Base-by-base conservation (phyloP, 208 protist genomes). In the Trypanosoma conorhini region DNA sequence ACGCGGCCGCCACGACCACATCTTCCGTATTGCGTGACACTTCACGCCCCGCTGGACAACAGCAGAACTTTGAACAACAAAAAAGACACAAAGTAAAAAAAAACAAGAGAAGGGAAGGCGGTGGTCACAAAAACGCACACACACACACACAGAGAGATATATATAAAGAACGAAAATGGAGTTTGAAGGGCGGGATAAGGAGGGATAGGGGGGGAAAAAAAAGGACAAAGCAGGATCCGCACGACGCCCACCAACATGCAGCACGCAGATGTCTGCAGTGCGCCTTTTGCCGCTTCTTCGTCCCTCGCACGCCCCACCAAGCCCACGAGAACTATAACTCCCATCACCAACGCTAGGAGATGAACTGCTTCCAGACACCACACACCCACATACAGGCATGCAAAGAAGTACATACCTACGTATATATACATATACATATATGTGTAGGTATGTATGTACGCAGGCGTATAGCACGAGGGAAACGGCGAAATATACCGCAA, bases 111-210 rank as follows among this genome's bases (percentile, higher is more conserved):
- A 15, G 42, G 42, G 42, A 19, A 19, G 19, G 51, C 51, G 7
- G 51, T 30, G 24, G 7, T n/a, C 15, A n/a, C 12, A 57, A 60
- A 35, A 60, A 40, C 30, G 40, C 56, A 9, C 8, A 28, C 21
- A 54, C 30, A 44, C 15, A 26, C 30, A 68, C 26, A 74, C 55
- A n/a, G n/a, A n/a, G n/a, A n/a, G 9, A 26, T 46, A 68, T 54
- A 73, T 22, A 55, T 5, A 56, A 77, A 15, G 15, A 66, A 74
- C 73, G 38, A 77, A 26, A 67, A 70, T 13, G 50, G 73, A 62
- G 73, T 70, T n/a, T 38, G 12, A 60, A 28, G 40, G 40, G 24
- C 24, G 56, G 5, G 24, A 40, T 26, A 17, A 21, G 40, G 30
- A 60, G 30, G 51, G 51, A 64, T 7, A 5, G 24, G 10, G 42